phyloP scores from a whole-genome alignment of 805 yeast species.

The Hanseniaspora singularis region DNA sequence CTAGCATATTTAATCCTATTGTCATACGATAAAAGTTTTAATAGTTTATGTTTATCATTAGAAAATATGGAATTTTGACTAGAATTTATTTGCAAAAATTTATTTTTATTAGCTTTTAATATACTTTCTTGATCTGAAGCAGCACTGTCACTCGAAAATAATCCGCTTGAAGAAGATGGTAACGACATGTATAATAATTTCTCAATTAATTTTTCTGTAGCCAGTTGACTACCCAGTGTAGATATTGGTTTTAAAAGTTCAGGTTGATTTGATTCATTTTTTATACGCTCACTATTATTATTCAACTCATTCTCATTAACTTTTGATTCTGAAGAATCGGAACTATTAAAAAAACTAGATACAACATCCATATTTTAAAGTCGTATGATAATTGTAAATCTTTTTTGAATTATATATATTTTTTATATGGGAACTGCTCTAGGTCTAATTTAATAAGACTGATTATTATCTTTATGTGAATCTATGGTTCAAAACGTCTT shows the following conservation, averaged over 20 bases:
- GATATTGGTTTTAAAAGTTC: slow-evolving; percentile 11
- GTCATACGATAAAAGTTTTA: slow-evolving; percentile 28
- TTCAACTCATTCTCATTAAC: background rate
- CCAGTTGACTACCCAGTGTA: slow-evolving; percentile 20
- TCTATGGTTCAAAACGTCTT: too few species aligned
- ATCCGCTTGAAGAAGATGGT: slow-evolving; percentile 44
- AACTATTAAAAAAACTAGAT: slow-evolving; percentile 6
- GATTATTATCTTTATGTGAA: too few species aligned
- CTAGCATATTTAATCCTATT: slow-evolving; percentile 50
- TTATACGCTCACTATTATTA: background rate
- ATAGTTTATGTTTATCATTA: slow-evolving; percentile 19
- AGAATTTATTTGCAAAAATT: slow-evolving; percentile 5
- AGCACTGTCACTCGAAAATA: slow-evolving; percentile 22
- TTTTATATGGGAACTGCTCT: too few species aligned
- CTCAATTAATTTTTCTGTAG: slow-evolving; percentile 64
- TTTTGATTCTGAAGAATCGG: background rate
- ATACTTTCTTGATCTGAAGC: background rate
- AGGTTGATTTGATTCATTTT: background rate
- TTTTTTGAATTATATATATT: too few species aligned
- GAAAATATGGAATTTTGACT: slow-evolving; percentile 16
- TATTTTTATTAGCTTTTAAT: slow-evolving; percentile 9
- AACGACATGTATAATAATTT: slow-evolving; percentile 58
- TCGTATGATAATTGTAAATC: too few species aligned
- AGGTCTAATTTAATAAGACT: too few species aligned
- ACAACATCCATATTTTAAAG: slow-evolving; percentile 11